Percentiles rank a stretch among this genome's conserved stretches.
These are phyloP conservation scores for Rhododendron ovatum DNA, from an alignment of 148 eudicot species.

Conservation along the genomic window DNA sequence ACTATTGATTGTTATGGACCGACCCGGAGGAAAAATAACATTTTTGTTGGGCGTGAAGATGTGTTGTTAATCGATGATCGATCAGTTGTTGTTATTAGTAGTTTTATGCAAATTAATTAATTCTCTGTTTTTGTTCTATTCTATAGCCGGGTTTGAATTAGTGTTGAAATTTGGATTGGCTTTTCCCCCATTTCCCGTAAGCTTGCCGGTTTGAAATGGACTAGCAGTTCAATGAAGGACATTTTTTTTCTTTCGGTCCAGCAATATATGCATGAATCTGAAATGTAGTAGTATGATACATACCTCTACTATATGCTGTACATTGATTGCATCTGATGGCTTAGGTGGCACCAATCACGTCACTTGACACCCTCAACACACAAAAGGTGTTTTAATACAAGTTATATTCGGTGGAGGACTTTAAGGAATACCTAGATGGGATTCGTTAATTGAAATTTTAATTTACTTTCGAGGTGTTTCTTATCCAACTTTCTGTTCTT, in stretches of 20 bases:
- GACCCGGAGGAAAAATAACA: neutral
- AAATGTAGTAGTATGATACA: neutral
- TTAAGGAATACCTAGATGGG: too few relatives aligned
- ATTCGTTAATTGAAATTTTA: too few relatives aligned
- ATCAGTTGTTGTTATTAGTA: neutral
- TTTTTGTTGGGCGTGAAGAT: neutral
- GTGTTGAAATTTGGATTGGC: slow-evolving; percentile 4
- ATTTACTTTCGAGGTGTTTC: too few relatives aligned
- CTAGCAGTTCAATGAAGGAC: slow-evolving; percentile 11
- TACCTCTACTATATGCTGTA: neutral
- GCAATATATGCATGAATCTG: slow-evolving; percentile 17
- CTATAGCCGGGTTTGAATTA: neutral
- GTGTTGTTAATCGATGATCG: neutral
- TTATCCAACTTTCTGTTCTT: too few relatives aligned
- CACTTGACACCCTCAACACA: neutral
- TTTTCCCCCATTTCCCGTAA: slow-evolving; percentile 17
- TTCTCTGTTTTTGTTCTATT: neutral
- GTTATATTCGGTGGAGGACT: too few relatives aligned
- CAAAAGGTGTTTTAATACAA: too few relatives aligned
- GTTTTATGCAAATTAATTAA: neutral
- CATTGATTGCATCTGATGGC: neutral
- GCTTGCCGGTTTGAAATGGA: slow-evolving; percentile 14
- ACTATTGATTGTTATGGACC: neutral
- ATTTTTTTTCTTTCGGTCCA: slow-evolving; percentile 13
- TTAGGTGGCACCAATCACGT: neutral